Evolutionary conservation across 176 grass and related monocot genomes (phyloP).

Genomic region (Oropetium thomaeum): DNA sequence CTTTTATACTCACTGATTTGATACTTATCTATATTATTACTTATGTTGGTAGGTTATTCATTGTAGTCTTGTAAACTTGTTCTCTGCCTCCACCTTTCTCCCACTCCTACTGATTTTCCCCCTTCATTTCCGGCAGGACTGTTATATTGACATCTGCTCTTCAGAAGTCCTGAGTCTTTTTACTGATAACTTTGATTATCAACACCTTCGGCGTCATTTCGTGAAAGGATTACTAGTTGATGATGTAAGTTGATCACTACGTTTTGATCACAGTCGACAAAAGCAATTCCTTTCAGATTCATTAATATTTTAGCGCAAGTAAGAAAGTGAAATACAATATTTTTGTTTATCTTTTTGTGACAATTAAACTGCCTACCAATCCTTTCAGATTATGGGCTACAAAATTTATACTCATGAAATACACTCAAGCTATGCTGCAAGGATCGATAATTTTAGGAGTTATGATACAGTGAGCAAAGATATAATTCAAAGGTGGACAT

Average conservation of each 20-base stretch:
- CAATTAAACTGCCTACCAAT: background rate
- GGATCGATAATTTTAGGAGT: conserved; percentile 92
- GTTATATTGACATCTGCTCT: conserved; percentile 98
- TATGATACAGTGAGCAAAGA: conserved; percentile 95
- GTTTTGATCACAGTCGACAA: background rate
- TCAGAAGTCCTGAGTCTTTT: conserved; percentile 91
- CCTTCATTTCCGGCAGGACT: conserved; percentile 63
- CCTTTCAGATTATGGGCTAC: conserved; percentile 94
- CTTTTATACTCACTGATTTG: conserved; percentile 22
- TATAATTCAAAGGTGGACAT: conserved; percentile 88
- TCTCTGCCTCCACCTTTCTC: background rate
- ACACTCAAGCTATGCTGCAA: conserved; percentile 71
- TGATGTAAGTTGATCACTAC: conserved; percentile 53
- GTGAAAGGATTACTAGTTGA: conserved; percentile 94
- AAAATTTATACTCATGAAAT: conserved; percentile 99
- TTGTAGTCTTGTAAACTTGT: background rate
- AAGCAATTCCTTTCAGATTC: background rate
- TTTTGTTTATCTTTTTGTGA: conserved; percentile 21
- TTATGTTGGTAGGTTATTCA: background rate
- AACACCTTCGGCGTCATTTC: conserved; percentile 97
- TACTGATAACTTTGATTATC: conserved; percentile 97
- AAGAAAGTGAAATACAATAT: background rate
- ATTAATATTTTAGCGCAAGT: background rate
- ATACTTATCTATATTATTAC: background rate
- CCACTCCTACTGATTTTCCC: background rate